Conservation (phyloP, 2,329 filamentous ascomycete species). For the Cytospora mali region DNA sequence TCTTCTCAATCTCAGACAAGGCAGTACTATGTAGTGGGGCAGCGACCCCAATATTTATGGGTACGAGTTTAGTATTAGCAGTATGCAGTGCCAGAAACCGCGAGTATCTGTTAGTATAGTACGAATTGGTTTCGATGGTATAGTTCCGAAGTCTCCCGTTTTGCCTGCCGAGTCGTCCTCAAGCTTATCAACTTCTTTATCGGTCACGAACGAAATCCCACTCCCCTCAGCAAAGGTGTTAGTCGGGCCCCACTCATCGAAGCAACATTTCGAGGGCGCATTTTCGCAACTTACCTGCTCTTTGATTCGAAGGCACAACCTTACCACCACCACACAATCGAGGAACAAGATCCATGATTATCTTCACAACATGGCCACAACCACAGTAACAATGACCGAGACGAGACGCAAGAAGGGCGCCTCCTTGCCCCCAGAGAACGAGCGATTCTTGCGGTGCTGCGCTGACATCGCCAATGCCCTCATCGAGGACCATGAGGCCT, state of each 20-base stretch:
- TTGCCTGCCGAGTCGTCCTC: background rate
- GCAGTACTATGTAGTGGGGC: background rate
- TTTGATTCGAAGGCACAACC: too few species aligned
- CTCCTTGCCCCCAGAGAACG: constrained; percentile 87
- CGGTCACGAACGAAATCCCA: constrained; percentile 23
- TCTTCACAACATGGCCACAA: constrained; percentile 37
- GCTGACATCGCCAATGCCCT: constrained; percentile 92
- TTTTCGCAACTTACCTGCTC: background rate
- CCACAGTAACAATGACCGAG: constrained; percentile 56
- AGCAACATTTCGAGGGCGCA: background rate
- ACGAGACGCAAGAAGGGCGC: constrained; percentile 71
- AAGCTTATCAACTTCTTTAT: constrained; percentile 6
- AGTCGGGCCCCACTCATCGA: background rate
- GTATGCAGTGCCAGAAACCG: too few species aligned
- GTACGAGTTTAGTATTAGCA: background rate
- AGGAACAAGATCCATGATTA: background rate
- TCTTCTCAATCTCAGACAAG: background rate
- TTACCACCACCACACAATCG: background rate
- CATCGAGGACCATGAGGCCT: constrained; percentile 89
- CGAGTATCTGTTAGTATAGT: background rate
- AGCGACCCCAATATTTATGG: background rate
- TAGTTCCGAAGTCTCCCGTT: background rate
- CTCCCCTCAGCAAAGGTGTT: background rate
- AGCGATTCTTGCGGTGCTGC: constrained; percentile 90
- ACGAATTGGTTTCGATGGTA: too few species aligned